phyloP scores from a whole-genome alignment of 805 yeast genomes.

The Cyberlindnera samutprakarnensis region DNA sequence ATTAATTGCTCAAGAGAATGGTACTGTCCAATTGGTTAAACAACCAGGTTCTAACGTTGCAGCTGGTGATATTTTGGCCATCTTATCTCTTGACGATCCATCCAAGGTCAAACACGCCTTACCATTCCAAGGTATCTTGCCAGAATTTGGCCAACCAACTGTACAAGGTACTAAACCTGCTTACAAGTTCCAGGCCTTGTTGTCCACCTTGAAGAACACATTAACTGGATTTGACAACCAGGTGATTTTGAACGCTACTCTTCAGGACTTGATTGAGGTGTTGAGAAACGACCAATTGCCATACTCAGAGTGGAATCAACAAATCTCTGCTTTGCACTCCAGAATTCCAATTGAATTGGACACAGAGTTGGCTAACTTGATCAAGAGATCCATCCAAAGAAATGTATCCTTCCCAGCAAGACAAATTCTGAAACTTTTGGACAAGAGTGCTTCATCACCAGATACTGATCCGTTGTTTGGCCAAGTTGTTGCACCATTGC shows the following conservation, averaged over 20 bases:
- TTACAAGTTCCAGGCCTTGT: conserved; percentile 56
- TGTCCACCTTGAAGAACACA: conserved; percentile 65
- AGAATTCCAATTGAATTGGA: conserved; percentile 80
- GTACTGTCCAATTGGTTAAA: conserved; percentile 84
- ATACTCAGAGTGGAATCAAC: conserved; percentile 83
- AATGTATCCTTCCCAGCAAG: conserved; percentile 90
- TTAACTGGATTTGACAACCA: conserved; percentile 92
- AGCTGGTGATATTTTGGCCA: conserved; percentile 97
- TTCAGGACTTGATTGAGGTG: conserved; percentile 62
- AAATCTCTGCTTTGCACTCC: conserved; percentile 84
- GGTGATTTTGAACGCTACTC: conserved; percentile 81
- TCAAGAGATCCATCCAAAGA: conserved; percentile 60
- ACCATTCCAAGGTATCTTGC: conserved; percentile 91
- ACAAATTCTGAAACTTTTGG: conserved; percentile 65
- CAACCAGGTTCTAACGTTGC: conserved; percentile 97
- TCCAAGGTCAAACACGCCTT: conserved; percentile 94
- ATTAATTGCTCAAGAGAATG: conserved; percentile 85
- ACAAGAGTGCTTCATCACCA: conserved; percentile 47
- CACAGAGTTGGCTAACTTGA: conserved; percentile 50
- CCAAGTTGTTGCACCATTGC: conserved; percentile 64
- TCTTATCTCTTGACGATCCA: conserved; percentile 91
- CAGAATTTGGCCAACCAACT: conserved; percentile 78
- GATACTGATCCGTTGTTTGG: conserved; percentile 45
- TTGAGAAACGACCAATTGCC: conserved; percentile 81
- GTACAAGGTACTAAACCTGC: conserved; percentile 79